These are phyloP conservation scores for Punica granatum DNA, from an alignment of 345 rosid genomes.

Conservation along the genomic window DNA sequence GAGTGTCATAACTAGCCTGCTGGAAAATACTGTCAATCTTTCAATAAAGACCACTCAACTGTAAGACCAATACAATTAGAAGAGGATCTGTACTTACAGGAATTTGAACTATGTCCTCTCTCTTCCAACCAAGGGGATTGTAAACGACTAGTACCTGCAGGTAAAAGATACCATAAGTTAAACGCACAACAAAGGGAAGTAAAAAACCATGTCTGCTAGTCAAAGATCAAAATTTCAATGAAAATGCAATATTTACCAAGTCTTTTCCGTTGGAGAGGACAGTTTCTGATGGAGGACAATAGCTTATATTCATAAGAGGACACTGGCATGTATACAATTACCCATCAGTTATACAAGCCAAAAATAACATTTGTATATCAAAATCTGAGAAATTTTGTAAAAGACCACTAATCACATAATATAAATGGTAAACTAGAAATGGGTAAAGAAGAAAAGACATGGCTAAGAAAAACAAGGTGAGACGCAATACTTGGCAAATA, in stretches of 20 bases:
- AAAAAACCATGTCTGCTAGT: background rate
- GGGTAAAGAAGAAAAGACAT: background rate
- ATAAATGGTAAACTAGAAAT: background rate
- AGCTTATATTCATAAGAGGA: constrained; percentile 88
- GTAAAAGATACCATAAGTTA: constrained; percentile 10
- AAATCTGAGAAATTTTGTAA: background rate
- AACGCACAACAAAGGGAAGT: constrained; percentile 12
- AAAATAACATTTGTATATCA: background rate
- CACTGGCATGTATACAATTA: constrained; percentile 42
- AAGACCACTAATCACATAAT: background rate
- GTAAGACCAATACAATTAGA: background rate
- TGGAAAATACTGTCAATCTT: background rate
- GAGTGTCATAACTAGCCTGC: background rate
- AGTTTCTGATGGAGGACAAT: constrained; percentile 80
- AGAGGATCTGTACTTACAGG: constrained; percentile 53
- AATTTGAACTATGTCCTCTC: constrained; percentile 71
- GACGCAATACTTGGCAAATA: background rate
- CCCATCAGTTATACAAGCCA: background rate
- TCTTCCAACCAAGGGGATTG: constrained; percentile 95
- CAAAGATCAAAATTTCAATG: constrained; percentile 5
- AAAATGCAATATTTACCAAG: constrained; percentile 46
- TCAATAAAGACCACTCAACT: background rate
- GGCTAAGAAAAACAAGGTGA: background rate
- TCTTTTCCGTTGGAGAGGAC: constrained; percentile 48
- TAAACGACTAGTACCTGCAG: constrained; percentile 68